These are phyloP conservation scores for Aspergillus neoniger DNA, from an alignment of 2,329 filamentous ascomycete genomes.

Conservation along the genomic window DNA sequence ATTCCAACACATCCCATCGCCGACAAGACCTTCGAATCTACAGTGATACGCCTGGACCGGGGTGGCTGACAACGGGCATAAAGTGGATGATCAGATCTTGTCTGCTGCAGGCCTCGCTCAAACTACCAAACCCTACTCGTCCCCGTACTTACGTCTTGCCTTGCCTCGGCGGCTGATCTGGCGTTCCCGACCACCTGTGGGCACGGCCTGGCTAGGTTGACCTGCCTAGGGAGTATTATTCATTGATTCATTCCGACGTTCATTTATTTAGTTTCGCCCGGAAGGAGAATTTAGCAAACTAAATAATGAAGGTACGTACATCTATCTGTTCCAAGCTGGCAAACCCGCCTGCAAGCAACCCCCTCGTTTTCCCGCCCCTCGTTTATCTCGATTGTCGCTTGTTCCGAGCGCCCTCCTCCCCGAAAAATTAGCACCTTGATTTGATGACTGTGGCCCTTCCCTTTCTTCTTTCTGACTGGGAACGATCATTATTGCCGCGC, in stretches of 20 bases:
- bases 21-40: background rate
- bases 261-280: constrained; percentile 1
- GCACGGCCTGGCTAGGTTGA: constrained; percentile 5
- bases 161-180: background rate
- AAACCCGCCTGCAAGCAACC: constrained; percentile 3
- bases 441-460: constrained; percentile 3
- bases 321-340: background rate
- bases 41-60: background rate
- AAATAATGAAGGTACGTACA: constrained; percentile 28
- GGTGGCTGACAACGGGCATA: background rate
- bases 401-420: constrained; percentile 11
- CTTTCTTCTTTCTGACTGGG: no score
- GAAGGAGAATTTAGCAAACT: background rate
- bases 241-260: background rate
- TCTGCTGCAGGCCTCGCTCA: background rate
- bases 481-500: background rate
- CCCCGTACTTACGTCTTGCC: background rate
- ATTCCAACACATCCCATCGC: background rate
- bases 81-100: background rate
- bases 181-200: background rate
- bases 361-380: constrained; percentile 20
- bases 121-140: background rate
- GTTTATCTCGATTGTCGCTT: constrained; percentile 25
- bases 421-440: constrained; percentile 10
- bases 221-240: background rate